Percentiles rank a stretch among this genome's conserved stretches.
Conservation (phyloP, 2,329 filamentous ascomycete species). For the Trichoderma sp. region DNA sequence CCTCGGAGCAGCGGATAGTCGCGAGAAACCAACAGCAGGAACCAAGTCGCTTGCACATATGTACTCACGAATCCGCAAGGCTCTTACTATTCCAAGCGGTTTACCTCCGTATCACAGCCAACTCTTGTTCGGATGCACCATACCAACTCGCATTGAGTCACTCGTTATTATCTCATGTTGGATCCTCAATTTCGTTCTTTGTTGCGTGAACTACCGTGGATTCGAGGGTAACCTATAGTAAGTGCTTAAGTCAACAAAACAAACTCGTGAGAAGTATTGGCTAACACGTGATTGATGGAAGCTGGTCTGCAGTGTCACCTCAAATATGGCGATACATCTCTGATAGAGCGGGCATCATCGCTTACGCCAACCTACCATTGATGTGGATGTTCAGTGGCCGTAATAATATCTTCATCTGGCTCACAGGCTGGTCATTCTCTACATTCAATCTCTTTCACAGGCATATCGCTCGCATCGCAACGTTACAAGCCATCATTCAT, state of each 20-base stretch:
- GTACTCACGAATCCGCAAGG: not conserved
- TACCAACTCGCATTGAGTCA: not conserved
- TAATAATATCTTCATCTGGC: constrained; percentile 54
- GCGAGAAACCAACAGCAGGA: not conserved
- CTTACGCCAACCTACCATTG: not conserved
- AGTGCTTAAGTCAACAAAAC: not conserved
- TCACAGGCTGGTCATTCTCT: constrained; percentile 62
- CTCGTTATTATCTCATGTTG: not conserved
- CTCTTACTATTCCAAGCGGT: not conserved
- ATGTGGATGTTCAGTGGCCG: constrained; percentile 10
- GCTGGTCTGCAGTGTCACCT: not conserved
- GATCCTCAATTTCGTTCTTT: constrained; percentile 4
- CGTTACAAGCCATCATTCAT: constrained; percentile 57
- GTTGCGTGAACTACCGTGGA: not conserved
- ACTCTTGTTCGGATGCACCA: constrained; percentile 5
- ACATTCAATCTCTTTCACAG: constrained; percentile 63
- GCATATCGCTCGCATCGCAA: constrained; percentile 57
- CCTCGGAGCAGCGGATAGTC: constrained; percentile 1
- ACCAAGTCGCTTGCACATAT: not conserved
- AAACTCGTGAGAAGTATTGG: not conserved
- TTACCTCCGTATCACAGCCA: not conserved
- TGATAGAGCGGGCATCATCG: not conserved
- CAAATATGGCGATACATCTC: constrained; percentile 8
- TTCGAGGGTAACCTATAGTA: constrained; percentile 9
- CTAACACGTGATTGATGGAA: not conserved